Base-by-base conservation (phyloP, 805 yeast species). In the Nakazawaea wickerhamii region DNA sequence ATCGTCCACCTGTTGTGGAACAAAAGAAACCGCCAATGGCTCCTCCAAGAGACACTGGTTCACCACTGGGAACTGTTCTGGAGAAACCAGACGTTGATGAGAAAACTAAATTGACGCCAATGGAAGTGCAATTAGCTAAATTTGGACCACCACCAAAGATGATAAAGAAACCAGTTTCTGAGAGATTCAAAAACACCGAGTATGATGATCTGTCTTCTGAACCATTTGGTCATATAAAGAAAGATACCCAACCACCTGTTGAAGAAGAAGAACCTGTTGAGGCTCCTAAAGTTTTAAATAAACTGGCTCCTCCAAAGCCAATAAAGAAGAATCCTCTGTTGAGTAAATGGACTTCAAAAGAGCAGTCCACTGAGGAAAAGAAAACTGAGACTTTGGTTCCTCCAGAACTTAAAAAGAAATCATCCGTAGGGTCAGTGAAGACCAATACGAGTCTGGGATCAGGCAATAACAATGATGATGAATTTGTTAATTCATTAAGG, bases 71-170 rank as follows among this genome's bases (percentile, higher is more conserved):
- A 52, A 37, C 57, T 59, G 33, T 14, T n/a, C n/a, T n/a, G n/a
- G n/a, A n/a, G n/a, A n/a, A n/a, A n/a, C n/a, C n/a, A 36, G 13
- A 6, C 3, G 11, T 15, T 8, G 13, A 25, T 7, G 23, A 26
- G 22, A 26, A 18, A 25, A 13, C 35, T 37, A 55, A 28, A 52
- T 48, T 1, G 27, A 57, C 53, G 21, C 41, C 59, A 14, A 50
- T 57, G 54, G 67, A 65, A 4, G 55, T 68, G 30, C 71, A 70
- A 48, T 47, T 60, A 10, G 49, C 55, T 26, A 62, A 60, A 25
- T 59, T 61, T 45, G 77, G 70, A 1, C 71, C 76, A 2, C 76
- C 75, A 2, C 77, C 77, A 4, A 61, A 55, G 42, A 65, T 67
- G 3, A 52, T 48, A 38, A 49, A 55, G 32, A 50, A 48, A 11